A percentile compares a stretch with the other conserved stretches of the same genome.
Evolutionary conservation across 768 basidiomycete genomes (phyloP).

Genomic region (Polyporus arcularius): DNA sequence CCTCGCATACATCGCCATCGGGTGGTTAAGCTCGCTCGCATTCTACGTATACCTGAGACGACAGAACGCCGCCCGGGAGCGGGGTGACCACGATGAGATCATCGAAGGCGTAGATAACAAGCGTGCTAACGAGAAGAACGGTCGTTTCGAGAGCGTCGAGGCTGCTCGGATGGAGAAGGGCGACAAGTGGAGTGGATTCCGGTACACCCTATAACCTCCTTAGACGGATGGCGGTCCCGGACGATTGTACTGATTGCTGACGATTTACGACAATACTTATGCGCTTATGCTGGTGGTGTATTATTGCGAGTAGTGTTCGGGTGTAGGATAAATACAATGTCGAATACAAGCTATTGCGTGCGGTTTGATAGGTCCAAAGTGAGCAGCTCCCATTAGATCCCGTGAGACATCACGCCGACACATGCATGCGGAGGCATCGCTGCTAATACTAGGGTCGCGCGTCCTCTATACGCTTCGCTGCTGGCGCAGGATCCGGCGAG

Average conservation of each 20-base stretch:
- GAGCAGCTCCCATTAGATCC: constrained; percentile 20
- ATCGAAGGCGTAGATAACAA: constrained; percentile 52
- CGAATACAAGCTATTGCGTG: constrained; percentile 12
- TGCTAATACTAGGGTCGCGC: constrained; percentile 8
- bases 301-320: constrained; percentile 20
- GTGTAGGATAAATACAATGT: constrained; percentile 20
- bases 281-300: not conserved
- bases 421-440: not conserved
- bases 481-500: constrained; percentile 44
- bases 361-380: constrained; percentile 17
- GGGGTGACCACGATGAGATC: constrained; percentile 68
- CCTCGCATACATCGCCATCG: constrained; percentile 68
- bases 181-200: constrained; percentile 77
- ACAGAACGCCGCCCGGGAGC: constrained; percentile 65
- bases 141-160: constrained; percentile 51
- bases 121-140: constrained; percentile 49
- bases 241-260: no score
- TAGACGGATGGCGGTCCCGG: no score
- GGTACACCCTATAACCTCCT: constrained; percentile 51
- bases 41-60: constrained; percentile 49
- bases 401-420: constrained; percentile 8
- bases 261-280: not conserved
- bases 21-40: constrained; percentile 53
- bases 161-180: constrained; percentile 64
- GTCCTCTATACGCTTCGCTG: constrained; percentile 43